phyloP scores from a whole-genome alignment of 768 basidiomycete species.

The Termitomyces eurrhizus region DNA sequence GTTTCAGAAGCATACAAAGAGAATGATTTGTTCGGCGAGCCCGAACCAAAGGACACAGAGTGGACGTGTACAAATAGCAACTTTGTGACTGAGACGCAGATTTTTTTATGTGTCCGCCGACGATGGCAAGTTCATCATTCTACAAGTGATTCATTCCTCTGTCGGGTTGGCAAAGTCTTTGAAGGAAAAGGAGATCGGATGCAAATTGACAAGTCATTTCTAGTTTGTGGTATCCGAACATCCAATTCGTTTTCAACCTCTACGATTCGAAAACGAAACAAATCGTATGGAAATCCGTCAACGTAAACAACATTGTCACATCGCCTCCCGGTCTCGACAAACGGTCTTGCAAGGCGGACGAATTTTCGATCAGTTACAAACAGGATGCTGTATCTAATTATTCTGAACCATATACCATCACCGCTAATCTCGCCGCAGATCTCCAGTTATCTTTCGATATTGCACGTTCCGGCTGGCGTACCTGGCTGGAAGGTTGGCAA shows the following conservation, averaged over 20 bases:
- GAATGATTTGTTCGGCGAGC: slow-evolving; percentile 67
- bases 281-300: slow-evolving; percentile 81
- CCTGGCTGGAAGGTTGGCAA: slow-evolving; percentile 92
- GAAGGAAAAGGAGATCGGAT: slow-evolving; percentile 11
- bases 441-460: slow-evolving; percentile 78
- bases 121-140: slow-evolving; percentile 10
- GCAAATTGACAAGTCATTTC: slow-evolving; percentile 8
- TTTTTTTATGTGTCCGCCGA: slow-evolving; percentile 59
- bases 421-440: slow-evolving; percentile 74
- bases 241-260: slow-evolving; percentile 91
- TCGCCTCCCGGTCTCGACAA: slow-evolving; percentile 79
- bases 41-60: slow-evolving; percentile 70
- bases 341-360: slow-evolving; percentile 80
- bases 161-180: slow-evolving; percentile 19
- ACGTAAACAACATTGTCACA: slow-evolving; percentile 74
- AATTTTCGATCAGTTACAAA: slow-evolving; percentile 74
- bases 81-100: slow-evolving; percentile 89
- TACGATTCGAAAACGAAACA: slow-evolving; percentile 75
- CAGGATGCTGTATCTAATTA: slow-evolving; percentile 48
- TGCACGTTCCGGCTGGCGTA: slow-evolving; percentile 55
- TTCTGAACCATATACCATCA: slow-evolving; percentile 77
- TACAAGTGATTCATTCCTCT: slow-evolving; percentile 22
- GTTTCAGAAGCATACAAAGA: slow-evolving; percentile 59
- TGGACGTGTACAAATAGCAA: slow-evolving; percentile 80
- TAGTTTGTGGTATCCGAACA: slow-evolving; percentile 90